Conservation (phyloP, 495 filamentous ascomycete species). For the Margaritispora aquatica region DNA sequence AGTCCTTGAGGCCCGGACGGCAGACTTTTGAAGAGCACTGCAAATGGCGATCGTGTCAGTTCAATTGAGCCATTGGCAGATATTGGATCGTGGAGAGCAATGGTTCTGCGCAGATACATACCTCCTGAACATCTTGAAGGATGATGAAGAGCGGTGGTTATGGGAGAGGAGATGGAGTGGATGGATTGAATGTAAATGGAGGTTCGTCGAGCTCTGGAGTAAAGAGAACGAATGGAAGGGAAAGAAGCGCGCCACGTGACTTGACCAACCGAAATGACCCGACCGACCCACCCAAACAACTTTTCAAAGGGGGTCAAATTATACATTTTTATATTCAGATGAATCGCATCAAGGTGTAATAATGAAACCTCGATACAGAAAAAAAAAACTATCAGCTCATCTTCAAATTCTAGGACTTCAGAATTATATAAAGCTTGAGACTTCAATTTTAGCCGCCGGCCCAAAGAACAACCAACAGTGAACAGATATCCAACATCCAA, state of each 20-base stretch:
- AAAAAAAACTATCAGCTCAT: too few species aligned
- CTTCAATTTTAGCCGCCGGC: too few species aligned
- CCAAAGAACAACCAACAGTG: too few species aligned
- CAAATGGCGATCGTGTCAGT: constrained; percentile 40
- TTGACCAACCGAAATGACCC: not conserved
- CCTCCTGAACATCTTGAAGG: constrained; percentile 83
- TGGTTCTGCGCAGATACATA: constrained; percentile 37
- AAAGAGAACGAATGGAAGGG: too few species aligned
- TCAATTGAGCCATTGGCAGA: constrained; percentile 41
- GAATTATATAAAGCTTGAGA: too few species aligned
- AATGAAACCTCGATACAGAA: not conserved
- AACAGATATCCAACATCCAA: too few species aligned
- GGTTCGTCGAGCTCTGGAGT: not conserved
- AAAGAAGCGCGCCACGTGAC: too few species aligned
- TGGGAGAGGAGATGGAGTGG: constrained; percentile 31
- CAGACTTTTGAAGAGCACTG: constrained; percentile 71
- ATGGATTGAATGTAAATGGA: constrained; percentile 9
- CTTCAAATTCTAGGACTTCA: too few species aligned
- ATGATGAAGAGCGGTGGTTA: constrained; percentile 27
- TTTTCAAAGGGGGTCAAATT: not conserved
- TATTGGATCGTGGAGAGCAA: constrained; percentile 12
- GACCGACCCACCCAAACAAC: not conserved
- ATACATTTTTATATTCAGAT: not conserved
- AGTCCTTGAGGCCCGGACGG: constrained; percentile 62
- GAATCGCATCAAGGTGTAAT: not conserved